Conservation (phyloP, 1,284 basidiomycete species). For the Tremellales sp. region DNA sequence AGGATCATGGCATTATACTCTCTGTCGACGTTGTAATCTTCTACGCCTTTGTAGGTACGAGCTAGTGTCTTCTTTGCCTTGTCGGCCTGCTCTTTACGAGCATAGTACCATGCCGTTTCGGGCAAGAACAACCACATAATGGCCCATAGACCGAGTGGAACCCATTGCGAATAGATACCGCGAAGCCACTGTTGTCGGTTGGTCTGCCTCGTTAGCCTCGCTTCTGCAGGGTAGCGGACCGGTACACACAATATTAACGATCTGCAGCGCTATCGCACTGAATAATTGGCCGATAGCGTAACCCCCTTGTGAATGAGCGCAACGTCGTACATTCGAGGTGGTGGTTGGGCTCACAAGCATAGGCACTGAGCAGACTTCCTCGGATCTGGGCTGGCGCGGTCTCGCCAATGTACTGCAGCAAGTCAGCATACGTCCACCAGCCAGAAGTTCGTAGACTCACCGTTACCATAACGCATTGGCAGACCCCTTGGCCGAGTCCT, state of each 20-base stretch:
- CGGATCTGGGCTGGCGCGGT: slow-evolving; percentile 22
- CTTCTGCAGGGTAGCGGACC: not conserved
- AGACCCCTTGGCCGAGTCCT: no score
- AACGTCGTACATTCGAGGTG: no score
- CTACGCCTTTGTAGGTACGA: slow-evolving; percentile 13
- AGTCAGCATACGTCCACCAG: slow-evolving; percentile 22
- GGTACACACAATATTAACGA: slow-evolving; percentile 8
- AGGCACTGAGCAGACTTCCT: not conserved
- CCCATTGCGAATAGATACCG: not conserved
- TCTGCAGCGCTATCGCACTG: slow-evolving; percentile 14
- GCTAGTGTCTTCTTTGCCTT: slow-evolving; percentile 9
- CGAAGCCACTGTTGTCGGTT: slow-evolving; percentile 12
- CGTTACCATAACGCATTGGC: no score
- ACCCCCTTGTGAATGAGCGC: no score
- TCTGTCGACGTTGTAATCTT: slow-evolving; percentile 15
- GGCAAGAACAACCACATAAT: not conserved
- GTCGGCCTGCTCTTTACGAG: slow-evolving; percentile 5
- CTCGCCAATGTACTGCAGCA: slow-evolving; percentile 24
- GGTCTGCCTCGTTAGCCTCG: slow-evolving; percentile 8
- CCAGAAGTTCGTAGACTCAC: no score
- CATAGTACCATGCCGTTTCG: slow-evolving; percentile 19
- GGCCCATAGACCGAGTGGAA: not conserved
- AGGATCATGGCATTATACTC: slow-evolving; percentile 11
- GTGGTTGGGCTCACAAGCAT: not conserved
- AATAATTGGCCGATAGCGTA: slow-evolving; percentile 15